phyloP scores from a whole-genome alignment of 495 filamentous ascomycete genomes.

The Trichoderma erinaceum region DNA sequence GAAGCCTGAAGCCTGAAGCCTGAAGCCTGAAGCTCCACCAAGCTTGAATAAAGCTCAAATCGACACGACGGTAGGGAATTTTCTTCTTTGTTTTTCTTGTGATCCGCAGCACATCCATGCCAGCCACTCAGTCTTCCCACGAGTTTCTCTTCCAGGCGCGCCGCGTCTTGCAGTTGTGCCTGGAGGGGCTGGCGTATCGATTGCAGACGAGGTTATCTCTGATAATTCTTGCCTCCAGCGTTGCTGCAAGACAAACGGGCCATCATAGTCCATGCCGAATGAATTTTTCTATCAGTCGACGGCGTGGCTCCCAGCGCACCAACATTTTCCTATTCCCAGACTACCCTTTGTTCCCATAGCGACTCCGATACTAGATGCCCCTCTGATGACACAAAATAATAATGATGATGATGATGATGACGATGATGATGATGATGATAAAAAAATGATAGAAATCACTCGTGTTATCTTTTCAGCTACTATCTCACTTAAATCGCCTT shows the following conservation, averaged over 20 bases:
- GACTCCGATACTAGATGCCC: too few relatives aligned
- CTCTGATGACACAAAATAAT: too few relatives aligned
- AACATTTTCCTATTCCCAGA: slow-evolving; percentile 28
- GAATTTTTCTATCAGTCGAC: slow-evolving; percentile 25
- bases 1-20: background rate
- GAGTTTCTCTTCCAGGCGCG: slow-evolving; percentile 10
- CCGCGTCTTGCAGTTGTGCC: slow-evolving; percentile 6
- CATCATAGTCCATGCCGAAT: slow-evolving; percentile 52
- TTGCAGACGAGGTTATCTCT: slow-evolving; percentile 1
- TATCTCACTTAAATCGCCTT: background rate
- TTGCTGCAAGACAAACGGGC: slow-evolving; percentile 45
- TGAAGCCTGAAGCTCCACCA: background rate
- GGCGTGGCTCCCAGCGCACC: slow-evolving; percentile 51
- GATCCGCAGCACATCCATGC: slow-evolving; percentile 8
- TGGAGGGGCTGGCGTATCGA: slow-evolving; percentile 13
- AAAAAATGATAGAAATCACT: background rate
- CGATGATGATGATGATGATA: too few relatives aligned
- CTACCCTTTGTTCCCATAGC: background rate
- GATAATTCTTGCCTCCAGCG: background rate
- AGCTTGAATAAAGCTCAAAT: background rate
- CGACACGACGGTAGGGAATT: background rate
- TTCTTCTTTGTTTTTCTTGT: background rate
- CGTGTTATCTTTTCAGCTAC: background rate
- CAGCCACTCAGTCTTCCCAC: background rate
- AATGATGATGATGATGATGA: too few relatives aligned